phyloP scores from a whole-genome alignment of 1,139 yeast genomes.

The Pichia sp. region DNA sequence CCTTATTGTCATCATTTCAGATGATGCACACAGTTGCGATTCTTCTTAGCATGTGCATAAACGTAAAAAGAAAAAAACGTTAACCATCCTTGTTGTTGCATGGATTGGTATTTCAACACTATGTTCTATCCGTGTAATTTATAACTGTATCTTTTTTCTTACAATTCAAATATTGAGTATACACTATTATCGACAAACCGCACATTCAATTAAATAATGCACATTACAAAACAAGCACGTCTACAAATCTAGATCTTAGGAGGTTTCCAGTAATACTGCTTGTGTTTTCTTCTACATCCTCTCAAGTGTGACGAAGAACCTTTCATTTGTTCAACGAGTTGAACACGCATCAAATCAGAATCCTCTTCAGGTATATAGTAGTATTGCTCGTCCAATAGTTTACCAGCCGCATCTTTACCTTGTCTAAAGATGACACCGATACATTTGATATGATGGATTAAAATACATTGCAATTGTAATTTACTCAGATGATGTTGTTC shows the following conservation, averaged over 20 bases:
- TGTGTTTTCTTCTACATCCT: constrained; percentile 87
- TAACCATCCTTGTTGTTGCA: too few species aligned
- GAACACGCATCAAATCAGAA: constrained; percentile 57
- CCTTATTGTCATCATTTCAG: too few species aligned
- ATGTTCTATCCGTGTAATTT: too few species aligned
- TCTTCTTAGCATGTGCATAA: too few species aligned
- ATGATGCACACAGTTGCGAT: too few species aligned
- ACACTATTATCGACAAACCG: too few species aligned
- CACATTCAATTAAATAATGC: too few species aligned
- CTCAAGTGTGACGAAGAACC: constrained; percentile 65
- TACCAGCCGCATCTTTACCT: constrained; percentile 96
- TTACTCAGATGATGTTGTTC: constrained; percentile 30
- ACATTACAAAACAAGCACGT: too few species aligned
- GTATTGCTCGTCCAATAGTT: constrained; percentile 86
- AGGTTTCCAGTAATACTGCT: constrained; percentile 83
- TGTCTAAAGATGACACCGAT: constrained; percentile 79
- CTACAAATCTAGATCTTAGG: constrained; percentile 29
- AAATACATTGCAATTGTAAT: constrained; percentile 29
- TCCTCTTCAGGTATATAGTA: constrained; percentile 85
- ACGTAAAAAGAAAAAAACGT: too few species aligned
- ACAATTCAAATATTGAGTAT: too few species aligned
- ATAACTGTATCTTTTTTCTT: too few species aligned
- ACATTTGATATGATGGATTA: constrained; percentile 42
- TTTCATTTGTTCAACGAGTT: constrained; percentile 64
- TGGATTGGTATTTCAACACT: too few species aligned